Base-by-base conservation (phyloP, 2,329 filamentous ascomycete species). In the Pseudogymnoascus sp. region DNA sequence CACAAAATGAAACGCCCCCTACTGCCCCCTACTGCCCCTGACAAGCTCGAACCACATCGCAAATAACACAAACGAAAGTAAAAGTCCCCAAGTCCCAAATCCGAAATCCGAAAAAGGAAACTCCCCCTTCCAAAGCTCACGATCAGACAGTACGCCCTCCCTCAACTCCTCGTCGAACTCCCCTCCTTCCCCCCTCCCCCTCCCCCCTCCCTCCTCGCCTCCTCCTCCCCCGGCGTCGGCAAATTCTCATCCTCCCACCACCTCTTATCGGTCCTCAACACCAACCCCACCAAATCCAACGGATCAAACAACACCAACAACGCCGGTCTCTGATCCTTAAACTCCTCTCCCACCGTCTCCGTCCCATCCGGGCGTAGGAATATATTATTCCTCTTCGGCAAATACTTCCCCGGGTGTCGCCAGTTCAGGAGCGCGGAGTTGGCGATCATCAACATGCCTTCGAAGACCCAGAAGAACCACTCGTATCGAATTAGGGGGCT, bases 381-480 rank as follows among this genome's bases (percentile, higher is more conserved):
- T 4, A 81, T 76, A 65, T 78, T 80, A 54, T 78, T 78, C 65
- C 75, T 68, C 65, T 74, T 69, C 0, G 83, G 84, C 16, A 86
- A 72, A 68, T 76, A 83, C 31, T 75, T 75, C 37, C 82, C 76
- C 21, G 83, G 83, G 66, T 85, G 80, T 4, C 79, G 73, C 2
- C 77, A 41, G 65, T 84, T 85, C 71, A 82, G 77, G 68, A 85
- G 69, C 34, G 76, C 8, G 4, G 76, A 75, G 67, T 85, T 85
- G 51, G 69, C 43, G 0, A 85, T 68, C 83, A 85, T 85, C 11
- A 84, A 71, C 0, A 70, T 67, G 1, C 77, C 80, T 73, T 86
- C 83, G 65, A 85, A 85, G 19, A 85, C 76, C 68, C 81, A 84
- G 66, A 86, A 86, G 72, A 79, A 85, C 78, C 79, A 83, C 71